Conservation (phyloP, 345 rosid genomes). For the Gossypium thurberi region DNA sequence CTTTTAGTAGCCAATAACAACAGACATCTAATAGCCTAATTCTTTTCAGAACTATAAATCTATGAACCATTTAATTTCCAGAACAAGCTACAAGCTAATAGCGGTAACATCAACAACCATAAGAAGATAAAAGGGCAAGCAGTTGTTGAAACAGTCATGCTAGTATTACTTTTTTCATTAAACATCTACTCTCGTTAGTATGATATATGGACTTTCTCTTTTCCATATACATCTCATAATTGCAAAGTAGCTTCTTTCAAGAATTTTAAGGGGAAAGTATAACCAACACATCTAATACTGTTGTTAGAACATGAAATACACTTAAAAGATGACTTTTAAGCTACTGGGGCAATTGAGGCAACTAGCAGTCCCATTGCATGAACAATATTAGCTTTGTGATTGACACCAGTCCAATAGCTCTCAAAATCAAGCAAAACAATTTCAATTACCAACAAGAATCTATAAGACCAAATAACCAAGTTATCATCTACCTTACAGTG, state of each 20-base stretch:
- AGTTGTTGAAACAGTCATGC: neutral
- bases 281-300: neutral
- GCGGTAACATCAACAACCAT: neutral
- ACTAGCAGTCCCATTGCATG: neutral
- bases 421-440: neutral
- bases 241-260: neutral
- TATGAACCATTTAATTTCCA: neutral
- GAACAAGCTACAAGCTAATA: neutral
- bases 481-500: neutral
- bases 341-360: neutral
- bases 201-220: neutral
- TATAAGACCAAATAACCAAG: neutral
- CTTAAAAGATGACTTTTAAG: constrained; percentile 4
- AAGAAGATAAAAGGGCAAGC: neutral
- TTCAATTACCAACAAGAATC: neutral
- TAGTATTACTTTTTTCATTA: neutral
- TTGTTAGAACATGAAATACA: neutral
- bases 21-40: neutral
- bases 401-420: neutral
- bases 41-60: neutral
- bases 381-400: neutral
- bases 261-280: neutral
- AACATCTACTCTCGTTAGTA: neutral
- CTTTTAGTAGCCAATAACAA: neutral
- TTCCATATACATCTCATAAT: neutral